These are phyloP conservation scores for Wallacemonas collosoma DNA, from an alignment of 208 protist species.

Conservation along the genomic window DNA sequence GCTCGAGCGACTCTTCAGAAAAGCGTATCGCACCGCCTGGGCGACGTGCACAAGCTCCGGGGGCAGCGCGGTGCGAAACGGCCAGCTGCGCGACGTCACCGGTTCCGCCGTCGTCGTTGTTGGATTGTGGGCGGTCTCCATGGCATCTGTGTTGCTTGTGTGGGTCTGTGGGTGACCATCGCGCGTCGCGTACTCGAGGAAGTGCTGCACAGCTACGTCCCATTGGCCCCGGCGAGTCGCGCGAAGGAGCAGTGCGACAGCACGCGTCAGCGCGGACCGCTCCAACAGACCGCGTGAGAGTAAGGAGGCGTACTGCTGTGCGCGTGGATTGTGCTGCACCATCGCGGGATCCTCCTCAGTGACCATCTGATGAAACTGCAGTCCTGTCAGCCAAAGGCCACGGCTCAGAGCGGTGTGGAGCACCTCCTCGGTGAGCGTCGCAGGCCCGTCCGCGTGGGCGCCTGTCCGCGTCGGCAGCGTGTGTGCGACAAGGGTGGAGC, in stretches of 20 bases:
- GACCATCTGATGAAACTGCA: conserved; percentile 62
- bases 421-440: conserved; percentile 45
- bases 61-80: conserved; percentile 35
- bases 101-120: background rate
- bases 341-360: conserved; percentile 51
- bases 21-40: conserved; percentile 60
- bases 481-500: background rate
- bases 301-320: conserved; percentile 45
- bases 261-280: conserved; percentile 39
- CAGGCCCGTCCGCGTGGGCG: background rate
- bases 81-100: background rate
- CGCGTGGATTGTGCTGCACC: conserved; percentile 33
- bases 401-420: conserved; percentile 41
- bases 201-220: conserved; percentile 44
- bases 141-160: background rate
- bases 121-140: background rate
- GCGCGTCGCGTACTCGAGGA: conserved; percentile 43
- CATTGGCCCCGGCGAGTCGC: conserved; percentile 46
- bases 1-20: conserved; percentile 34
- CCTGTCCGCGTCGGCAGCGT: background rate
- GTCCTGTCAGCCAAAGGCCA: conserved; percentile 62
- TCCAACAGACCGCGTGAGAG: conserved; percentile 54
- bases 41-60: conserved; percentile 43
- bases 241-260: conserved; percentile 43
- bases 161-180: background rate